These are phyloP conservation scores for Dipodascopsis tothii DNA, from an alignment of 805 yeast species.

Conservation along the genomic window DNA sequence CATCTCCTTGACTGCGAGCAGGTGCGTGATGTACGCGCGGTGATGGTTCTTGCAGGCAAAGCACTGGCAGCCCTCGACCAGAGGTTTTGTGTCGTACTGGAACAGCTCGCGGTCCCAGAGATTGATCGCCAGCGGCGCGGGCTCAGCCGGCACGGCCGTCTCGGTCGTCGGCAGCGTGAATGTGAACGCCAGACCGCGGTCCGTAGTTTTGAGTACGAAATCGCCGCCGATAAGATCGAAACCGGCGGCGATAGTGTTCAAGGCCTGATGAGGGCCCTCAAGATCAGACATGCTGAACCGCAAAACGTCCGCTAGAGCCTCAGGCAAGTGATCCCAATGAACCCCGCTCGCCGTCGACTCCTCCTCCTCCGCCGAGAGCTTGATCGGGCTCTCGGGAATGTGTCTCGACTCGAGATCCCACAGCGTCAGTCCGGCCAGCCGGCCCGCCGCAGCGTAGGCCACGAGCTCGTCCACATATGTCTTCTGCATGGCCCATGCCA, in stretches of 20 bases:
- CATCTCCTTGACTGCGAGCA: constrained; percentile 38
- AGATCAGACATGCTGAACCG: constrained; percentile 23
- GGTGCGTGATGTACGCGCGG: constrained; percentile 38
- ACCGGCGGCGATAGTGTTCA: constrained; percentile 30
- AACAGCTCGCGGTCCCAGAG: constrained; percentile 29
- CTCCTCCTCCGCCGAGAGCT: constrained; percentile 3
- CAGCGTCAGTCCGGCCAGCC: constrained; percentile 20
- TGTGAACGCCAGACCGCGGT: constrained; percentile 35
- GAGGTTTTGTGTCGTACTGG: constrained; percentile 27
- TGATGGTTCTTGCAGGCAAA: constrained; percentile 27
- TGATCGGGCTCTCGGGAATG: constrained; percentile 5
- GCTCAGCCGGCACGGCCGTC: not conserved
- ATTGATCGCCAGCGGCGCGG: constrained; percentile 25
- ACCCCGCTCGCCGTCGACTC: constrained; percentile 5
- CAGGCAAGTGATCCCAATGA: constrained; percentile 6
- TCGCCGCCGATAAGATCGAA: constrained; percentile 33
- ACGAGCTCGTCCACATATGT: constrained; percentile 22
- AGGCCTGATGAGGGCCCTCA: constrained; percentile 31
- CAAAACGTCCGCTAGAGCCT: constrained; percentile 12
- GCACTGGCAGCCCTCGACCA: constrained; percentile 25
- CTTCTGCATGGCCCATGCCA: constrained; percentile 23
- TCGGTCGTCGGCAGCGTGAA: constrained; percentile 23
- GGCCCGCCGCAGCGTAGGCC: constrained; percentile 15
- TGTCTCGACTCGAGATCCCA: constrained; percentile 13
- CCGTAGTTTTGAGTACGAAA: constrained; percentile 29